Evolutionary conservation across 148 eudicot genomes (phyloP).

Genomic region (Spergularia marina): DNA sequence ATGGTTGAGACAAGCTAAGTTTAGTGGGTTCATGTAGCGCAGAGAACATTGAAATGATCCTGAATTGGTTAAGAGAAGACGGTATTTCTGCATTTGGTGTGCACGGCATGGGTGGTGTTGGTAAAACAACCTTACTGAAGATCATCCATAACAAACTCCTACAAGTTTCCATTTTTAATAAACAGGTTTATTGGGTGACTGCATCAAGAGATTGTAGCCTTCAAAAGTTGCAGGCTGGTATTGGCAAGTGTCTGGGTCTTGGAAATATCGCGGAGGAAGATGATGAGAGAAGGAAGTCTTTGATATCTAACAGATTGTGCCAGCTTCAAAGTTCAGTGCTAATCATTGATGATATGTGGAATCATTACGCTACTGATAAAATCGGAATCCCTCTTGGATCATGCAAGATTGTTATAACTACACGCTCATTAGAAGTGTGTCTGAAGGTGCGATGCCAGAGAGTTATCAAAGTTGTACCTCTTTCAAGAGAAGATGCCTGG

Average conservation of each 20-base stretch:
- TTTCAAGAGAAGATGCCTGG: not conserved
- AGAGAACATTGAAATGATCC: not conserved
- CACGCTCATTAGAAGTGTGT: constrained; percentile 15
- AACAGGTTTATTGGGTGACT: constrained; percentile 16
- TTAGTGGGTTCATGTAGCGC: not conserved
- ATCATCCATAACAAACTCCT: constrained; percentile 7
- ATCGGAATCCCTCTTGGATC: constrained; percentile 16
- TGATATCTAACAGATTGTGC: not conserved
- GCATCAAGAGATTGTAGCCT: not conserved
- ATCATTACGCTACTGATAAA: not conserved
- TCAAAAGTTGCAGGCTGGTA: not conserved
- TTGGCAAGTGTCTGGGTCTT: constrained; percentile 3
- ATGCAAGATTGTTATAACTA: constrained; percentile 16
- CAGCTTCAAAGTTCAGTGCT: not conserved
- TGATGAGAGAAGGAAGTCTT: not conserved
- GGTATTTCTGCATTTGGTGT: not conserved
- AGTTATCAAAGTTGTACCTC: not conserved
- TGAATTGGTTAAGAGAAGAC: not conserved
- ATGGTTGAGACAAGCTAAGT: constrained; percentile 6
- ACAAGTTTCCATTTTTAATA: not conserved
- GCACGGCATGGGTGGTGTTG: constrained; percentile 26
- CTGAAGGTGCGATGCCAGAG: constrained; percentile 10
- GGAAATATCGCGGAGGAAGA: not conserved
- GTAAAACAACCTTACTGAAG: constrained; percentile 17
- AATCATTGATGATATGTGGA: constrained; percentile 28